These are phyloP conservation scores for Sherardia arvensis DNA, from an alignment of 257 asterid genomes.

Conservation along the genomic window DNA sequence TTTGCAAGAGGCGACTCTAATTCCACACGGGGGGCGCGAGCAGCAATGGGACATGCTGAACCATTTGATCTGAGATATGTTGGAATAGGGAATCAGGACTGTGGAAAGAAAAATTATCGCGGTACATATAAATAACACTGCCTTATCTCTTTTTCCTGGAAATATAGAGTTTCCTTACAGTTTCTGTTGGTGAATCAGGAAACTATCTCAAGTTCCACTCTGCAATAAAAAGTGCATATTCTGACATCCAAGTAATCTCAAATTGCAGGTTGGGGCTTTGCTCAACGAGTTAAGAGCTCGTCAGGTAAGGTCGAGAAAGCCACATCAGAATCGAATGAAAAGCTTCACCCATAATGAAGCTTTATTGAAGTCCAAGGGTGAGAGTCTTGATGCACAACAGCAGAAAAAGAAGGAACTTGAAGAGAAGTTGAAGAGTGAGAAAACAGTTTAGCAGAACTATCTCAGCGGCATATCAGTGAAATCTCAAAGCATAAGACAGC, in stretches of 20 bases:
- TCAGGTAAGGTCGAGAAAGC: no score
- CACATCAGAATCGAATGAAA: no score
- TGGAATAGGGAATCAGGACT: constrained; percentile 88
- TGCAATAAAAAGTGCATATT: constrained; percentile 61
- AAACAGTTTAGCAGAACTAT: no score
- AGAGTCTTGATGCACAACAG: no score
- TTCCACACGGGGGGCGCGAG: constrained; percentile 84
- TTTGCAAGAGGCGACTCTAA: constrained; percentile 68
- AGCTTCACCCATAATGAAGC: no score
- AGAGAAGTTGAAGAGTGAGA: no score
- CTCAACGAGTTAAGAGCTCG: no score
- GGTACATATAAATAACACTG: constrained; percentile 23
- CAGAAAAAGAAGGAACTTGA: no score
- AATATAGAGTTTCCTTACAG: neutral
- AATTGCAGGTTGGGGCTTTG: no score
- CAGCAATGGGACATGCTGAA: constrained; percentile 78
- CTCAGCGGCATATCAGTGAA: no score
- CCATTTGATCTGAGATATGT: constrained; percentile 75
- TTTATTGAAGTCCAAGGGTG: no score
- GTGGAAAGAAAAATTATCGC: constrained; percentile 55
- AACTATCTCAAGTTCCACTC: constrained; percentile 71
- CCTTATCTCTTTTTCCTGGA: neutral
- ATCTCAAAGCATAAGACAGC: no score
- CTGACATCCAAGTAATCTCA: constrained; percentile 72
- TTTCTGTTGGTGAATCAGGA: constrained; percentile 40